Evolutionary conservation across 2,329 filamentous ascomycete genomes (phyloP).

Genomic region (Xylariomycetidae sp.): DNA sequence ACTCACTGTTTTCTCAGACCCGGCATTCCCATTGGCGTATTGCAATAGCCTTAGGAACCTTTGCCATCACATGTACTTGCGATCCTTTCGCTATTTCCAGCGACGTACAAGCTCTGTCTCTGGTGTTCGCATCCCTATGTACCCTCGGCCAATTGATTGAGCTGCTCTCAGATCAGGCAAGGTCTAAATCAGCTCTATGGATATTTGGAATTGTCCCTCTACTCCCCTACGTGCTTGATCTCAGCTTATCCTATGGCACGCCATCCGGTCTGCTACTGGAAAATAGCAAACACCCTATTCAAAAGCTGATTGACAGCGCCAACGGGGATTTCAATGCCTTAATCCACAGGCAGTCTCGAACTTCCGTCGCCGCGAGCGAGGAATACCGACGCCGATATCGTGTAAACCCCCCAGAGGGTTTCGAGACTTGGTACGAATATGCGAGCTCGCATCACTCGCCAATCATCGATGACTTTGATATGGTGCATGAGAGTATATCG

Average conservation of each 20-base stretch:
- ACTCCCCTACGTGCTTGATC: constrained; percentile 25
- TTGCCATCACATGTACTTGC: constrained; percentile 25
- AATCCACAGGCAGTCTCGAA: constrained; percentile 33
- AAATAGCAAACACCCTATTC: constrained; percentile 30
- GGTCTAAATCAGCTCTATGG: constrained; percentile 25
- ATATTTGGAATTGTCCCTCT: constrained; percentile 24
- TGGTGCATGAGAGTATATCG: constrained; percentile 32
- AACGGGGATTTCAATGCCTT: constrained; percentile 25
- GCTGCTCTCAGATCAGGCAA: constrained; percentile 28
- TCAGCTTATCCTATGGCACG: constrained; percentile 5
- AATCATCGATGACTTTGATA: constrained; percentile 48
- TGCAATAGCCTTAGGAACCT: constrained; percentile 26
- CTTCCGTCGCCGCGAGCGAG: constrained; percentile 25
- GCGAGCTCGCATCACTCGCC: constrained; percentile 34
- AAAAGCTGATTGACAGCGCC: constrained; percentile 25
- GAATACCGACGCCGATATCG: constrained; percentile 42
- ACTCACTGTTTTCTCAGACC: constrained; percentile 17
- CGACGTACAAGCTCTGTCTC: constrained; percentile 19
- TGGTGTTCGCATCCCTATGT: constrained; percentile 24
- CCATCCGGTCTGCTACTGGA: constrained; percentile 13
- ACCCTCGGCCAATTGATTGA: constrained; percentile 26
- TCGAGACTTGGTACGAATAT: constrained; percentile 41
- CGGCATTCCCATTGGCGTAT: constrained; percentile 27
- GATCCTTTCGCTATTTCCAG: constrained; percentile 24
- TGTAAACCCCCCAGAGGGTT: constrained; percentile 40